A percentile compares a stretch with the other conserved stretches of the same genome.
These are phyloP conservation scores for Bimuria novae-zelandiae DNA, from an alignment of 2,329 filamentous ascomycete genomes.

Conservation along the genomic window DNA sequence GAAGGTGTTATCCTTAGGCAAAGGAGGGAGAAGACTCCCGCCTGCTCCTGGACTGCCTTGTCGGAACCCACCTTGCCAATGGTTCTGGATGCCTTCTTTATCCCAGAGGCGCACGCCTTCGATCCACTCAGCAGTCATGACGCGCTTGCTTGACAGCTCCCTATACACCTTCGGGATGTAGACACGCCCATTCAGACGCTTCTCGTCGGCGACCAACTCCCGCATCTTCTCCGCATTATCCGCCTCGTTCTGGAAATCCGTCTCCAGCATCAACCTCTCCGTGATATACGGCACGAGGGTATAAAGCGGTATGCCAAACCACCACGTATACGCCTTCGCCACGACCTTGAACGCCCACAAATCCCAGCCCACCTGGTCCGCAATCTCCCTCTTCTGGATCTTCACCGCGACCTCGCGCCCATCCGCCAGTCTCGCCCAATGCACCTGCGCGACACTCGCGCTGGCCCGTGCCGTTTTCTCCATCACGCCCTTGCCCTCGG, in stretches of 20 bases:
- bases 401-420: constrained; percentile 94
- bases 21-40: constrained; percentile 63
- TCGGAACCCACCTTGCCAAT: constrained; percentile 79
- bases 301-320: constrained; percentile 93
- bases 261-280: constrained; percentile 89
- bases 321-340: constrained; percentile 78
- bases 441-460: constrained; percentile 94
- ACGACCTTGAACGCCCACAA: constrained; percentile 94
- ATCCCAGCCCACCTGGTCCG: constrained; percentile 89
- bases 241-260: constrained; percentile 92
- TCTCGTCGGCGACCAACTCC: constrained; percentile 73
- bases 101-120: constrained; percentile 94
- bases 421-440: constrained; percentile 86
- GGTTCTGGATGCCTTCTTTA: constrained; percentile 75
- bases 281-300: constrained; percentile 89
- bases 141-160: constrained; percentile 78
- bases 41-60: constrained; percentile 78
- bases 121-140: constrained; percentile 97
- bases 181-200: constrained; percentile 75
- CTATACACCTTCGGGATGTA: constrained; percentile 86
- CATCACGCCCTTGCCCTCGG: constrained; percentile 67
- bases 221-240: constrained; percentile 86
- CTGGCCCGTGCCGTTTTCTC: constrained; percentile 75
- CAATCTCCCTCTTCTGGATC: constrained; percentile 94
- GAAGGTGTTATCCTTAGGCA: constrained; percentile 39